Evolutionary conservation across 495 filamentous ascomycete genomes (phyloP).

Genomic region (Aspergillus indologenus): DNA sequence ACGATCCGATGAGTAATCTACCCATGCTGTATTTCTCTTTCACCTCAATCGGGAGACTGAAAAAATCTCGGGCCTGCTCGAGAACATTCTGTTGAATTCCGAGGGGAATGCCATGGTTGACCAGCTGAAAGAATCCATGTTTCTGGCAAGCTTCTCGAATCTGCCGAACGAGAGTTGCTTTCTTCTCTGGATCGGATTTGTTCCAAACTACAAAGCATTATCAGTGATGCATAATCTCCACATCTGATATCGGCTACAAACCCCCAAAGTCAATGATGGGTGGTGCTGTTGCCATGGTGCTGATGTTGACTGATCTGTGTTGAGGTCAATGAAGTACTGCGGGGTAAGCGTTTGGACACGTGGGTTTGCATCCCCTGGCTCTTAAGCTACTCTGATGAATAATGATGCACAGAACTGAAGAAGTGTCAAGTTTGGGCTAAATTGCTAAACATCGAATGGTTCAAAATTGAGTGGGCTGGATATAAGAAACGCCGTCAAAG

Average conservation of each 20-base stretch:
- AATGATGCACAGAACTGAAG: too few species aligned
- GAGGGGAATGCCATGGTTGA: slow-evolving; percentile 72
- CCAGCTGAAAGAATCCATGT: slow-evolving; percentile 82
- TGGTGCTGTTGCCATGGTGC: slow-evolving; percentile 9
- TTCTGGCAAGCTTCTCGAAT: slow-evolving; percentile 29
- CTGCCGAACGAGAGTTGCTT: slow-evolving; percentile 12
- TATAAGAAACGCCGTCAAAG: too few species aligned
- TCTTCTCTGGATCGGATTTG: slow-evolving; percentile 5
- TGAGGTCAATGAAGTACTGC: too few species aligned
- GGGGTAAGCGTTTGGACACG: too few species aligned
- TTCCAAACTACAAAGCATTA: slow-evolving; percentile 16
- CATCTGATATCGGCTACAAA: neutral
- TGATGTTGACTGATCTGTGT: too few species aligned
- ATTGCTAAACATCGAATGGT: too few species aligned
- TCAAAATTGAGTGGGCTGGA: too few species aligned
- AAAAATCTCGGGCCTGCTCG: slow-evolving; percentile 65
- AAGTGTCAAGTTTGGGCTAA: too few species aligned
- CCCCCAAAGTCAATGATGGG: slow-evolving; percentile 17
- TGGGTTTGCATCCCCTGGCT: too few species aligned
- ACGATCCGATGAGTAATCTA: slow-evolving; percentile 8
- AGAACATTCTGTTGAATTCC: slow-evolving; percentile 64
- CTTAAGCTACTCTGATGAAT: too few species aligned
- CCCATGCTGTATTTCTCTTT: slow-evolving; percentile 30
- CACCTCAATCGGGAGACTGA: slow-evolving; percentile 66
- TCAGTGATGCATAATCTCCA: neutral